A percentile compares a stretch with the other conserved stretches of the same genome.
phyloP scores from a whole-genome alignment of 805 yeast genomes.

The Starmerella stigmatis region DNA sequence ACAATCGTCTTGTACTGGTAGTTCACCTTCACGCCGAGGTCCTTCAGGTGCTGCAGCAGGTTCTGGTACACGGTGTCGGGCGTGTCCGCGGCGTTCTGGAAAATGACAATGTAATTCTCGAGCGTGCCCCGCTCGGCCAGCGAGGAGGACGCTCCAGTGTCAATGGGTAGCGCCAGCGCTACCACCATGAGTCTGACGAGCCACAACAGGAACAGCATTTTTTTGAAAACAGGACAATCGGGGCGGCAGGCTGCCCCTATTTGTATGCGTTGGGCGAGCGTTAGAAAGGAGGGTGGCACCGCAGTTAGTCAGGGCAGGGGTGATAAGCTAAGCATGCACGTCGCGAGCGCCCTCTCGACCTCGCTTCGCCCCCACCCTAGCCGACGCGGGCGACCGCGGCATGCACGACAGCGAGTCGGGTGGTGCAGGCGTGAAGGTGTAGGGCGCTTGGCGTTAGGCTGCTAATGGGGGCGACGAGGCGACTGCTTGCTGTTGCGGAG shows the following conservation, averaged over 20 bases:
- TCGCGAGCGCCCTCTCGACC: neutral
- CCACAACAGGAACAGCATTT: neutral
- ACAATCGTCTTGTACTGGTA: slow-evolving; percentile 40
- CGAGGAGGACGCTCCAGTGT: neutral
- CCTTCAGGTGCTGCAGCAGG: slow-evolving; percentile 31
- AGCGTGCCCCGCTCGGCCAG: slow-evolving; percentile 1
- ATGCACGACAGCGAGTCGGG: no score
- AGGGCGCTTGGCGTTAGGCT: no score
- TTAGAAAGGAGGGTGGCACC: neutral
- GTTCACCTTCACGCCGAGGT: slow-evolving; percentile 38
- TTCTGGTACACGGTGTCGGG: slow-evolving; percentile 30
- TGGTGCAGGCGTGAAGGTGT: no score
- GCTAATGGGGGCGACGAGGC: no score
- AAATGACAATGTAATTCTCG: slow-evolving; percentile 26
- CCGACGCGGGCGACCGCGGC: neutral
- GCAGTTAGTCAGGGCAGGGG: no score
- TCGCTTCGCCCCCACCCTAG: no score
- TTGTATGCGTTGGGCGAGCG: no score
- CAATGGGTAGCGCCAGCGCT: slow-evolving; percentile 1
- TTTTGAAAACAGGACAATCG: no score
- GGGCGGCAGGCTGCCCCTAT: no score
- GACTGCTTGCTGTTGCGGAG: no score
- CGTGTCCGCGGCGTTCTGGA: slow-evolving; percentile 27
- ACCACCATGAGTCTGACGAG: neutral
- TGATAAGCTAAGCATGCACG: neutral